Evolutionary conservation across 108 stramenopile species (phyloP), one percentile per base, ranked within the genome.

Genomic region (Skeletonema marinoi): DNA sequence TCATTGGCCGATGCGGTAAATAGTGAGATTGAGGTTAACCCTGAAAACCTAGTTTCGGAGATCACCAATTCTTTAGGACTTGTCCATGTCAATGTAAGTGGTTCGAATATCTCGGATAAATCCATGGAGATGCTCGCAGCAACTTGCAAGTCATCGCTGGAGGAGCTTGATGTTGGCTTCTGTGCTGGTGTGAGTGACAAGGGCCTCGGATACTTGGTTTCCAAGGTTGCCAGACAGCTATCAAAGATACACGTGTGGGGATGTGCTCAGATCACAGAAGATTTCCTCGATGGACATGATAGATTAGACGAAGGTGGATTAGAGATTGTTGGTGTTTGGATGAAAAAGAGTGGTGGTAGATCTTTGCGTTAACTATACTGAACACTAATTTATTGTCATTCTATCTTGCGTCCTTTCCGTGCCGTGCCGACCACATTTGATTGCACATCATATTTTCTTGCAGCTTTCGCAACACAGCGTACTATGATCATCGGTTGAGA

Each of bases 271-370:
- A 64, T 95, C 11, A 85, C 86, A 9, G 92, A 91, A 13, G 88
- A 88, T 13, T 95, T 95, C 48, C 84, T 91, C 21, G 92, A 95
- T 71, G 94, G 94, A 11, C 94, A 95, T 75, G 71, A 75, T 60
- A 81, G 94, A 14, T 73, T 87, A 5, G 86, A 85, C 35, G 88
- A 95, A 35, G 79, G 81, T 21, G 86, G 75, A 1, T 68, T 95
- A 25, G 86, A 90, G 58, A 87, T 95, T 50, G 73, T 87, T 35
- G 94, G 94, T 5, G 87, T 88, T 0, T 95, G 94, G 94, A 95
- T 95, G 90, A 92, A 91, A 64, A 88, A 90, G 70, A 88, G 86
- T 78, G 89, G 88, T n/a, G 70, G 58, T 3, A 60, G 79, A 68
- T 73, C 77, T 42, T 36, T 84, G 33, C 59, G 83, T 31, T 80